Conservation (phyloP, 805 yeast species). For the Teunomyces pallodes region DNA sequence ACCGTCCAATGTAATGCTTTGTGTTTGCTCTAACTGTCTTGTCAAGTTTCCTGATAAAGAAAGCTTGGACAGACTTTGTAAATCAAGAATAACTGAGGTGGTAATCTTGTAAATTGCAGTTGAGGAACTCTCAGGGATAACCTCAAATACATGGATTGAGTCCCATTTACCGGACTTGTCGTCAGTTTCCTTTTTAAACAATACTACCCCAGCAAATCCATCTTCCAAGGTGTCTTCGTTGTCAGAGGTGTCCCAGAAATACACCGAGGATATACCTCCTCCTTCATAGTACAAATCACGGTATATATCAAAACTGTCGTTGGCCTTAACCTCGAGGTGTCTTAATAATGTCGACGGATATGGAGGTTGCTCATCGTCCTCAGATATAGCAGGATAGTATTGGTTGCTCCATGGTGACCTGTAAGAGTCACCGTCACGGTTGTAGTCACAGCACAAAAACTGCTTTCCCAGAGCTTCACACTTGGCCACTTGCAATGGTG, state of each 20-base stretch:
- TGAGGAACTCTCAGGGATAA: constrained; percentile 38
- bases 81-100: constrained; percentile 80
- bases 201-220: constrained; percentile 88
- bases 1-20: constrained; percentile 36
- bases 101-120: constrained; percentile 67
- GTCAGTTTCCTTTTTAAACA: constrained; percentile 69
- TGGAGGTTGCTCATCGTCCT: constrained; percentile 51
- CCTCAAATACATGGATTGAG: constrained; percentile 89
- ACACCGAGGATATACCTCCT: constrained; percentile 77
- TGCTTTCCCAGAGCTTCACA: constrained; percentile 60
- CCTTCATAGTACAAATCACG: constrained; percentile 95
- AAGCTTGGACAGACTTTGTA: constrained; percentile 33
- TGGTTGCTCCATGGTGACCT: constrained; percentile 89
- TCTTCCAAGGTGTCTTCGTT: constrained; percentile 38
- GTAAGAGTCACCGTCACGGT: constrained; percentile 89
- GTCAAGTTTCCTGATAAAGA: constrained; percentile 80
- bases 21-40: constrained; percentile 68
- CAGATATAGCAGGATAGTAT: constrained; percentile 49
- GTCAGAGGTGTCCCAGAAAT: constrained; percentile 84
- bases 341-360: constrained; percentile 68
- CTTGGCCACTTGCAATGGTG: constrained; percentile 59
- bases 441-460: constrained; percentile 87
- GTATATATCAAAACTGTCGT: constrained; percentile 88
- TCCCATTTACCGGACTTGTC: constrained; percentile 73
- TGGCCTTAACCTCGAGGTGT: constrained; percentile 74